Evolutionary conservation across 163 green algal species (phyloP).

Genomic region (Chloromonas sp.): DNA sequence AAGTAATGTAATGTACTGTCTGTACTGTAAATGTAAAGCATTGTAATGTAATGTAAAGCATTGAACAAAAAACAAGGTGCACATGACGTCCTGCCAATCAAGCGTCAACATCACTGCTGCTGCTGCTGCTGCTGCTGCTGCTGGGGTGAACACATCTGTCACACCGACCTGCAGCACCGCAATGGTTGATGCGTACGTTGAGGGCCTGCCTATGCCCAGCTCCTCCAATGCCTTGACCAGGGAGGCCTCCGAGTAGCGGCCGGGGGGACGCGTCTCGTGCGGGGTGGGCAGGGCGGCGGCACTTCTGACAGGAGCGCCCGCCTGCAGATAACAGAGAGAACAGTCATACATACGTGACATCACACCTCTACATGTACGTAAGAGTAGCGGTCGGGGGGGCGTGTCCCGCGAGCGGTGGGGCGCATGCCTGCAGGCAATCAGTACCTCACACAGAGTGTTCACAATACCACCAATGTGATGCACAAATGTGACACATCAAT

Average conservation of each 20-base stretch:
- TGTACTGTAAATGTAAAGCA: no score
- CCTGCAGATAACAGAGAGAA: not conserved
- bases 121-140: no score
- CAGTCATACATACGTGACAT: not conserved
- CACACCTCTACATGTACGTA: no score
- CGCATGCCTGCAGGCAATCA: not conserved
- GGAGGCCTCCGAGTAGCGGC: conserved; percentile 68
- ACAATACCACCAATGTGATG: no score
- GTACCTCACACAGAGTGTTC: not conserved
- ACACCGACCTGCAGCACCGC: conserved; percentile 56
- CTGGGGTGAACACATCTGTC: no score
- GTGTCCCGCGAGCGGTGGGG: not conserved
- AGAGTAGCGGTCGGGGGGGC: no score
- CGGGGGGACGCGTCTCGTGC: conserved; percentile 57
- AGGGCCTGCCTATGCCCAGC: conserved; percentile 82
- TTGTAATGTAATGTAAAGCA: no score
- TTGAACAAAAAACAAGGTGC: no score
- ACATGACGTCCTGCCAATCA: no score
- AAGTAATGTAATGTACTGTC: not conserved
- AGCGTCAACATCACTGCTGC: no score
- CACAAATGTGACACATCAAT: no score
- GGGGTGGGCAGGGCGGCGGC: not conserved
- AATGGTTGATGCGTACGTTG: conserved; percentile 85
- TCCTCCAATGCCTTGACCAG: conserved; percentile 86
- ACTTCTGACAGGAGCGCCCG: not conserved